Base-by-base conservation (phyloP, 2,329 filamentous ascomycete genomes). In the Emericellopsis cladophorae region DNA sequence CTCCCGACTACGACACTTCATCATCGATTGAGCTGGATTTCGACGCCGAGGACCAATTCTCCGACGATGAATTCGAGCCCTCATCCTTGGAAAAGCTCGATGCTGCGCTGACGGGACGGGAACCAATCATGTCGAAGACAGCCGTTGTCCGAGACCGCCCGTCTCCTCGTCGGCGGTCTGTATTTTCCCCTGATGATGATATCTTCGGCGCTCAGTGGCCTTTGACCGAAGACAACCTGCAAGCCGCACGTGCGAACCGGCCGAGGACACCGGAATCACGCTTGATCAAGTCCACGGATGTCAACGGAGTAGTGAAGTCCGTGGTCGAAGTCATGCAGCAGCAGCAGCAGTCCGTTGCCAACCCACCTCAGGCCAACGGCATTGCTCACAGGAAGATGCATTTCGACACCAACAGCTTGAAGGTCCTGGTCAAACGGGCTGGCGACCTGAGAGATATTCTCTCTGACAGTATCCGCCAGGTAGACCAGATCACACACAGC, bases 351-450 rank as follows among this genome's bases (percentile, higher is more conserved):
- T 62, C 67, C 6, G 60, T 61, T 56, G 43, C 18, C 44, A 54
- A 41, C 23, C 26, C 21, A 15, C 31, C 34, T 22, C 55, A 12
- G 42, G 53, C 40, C 58, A 56, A 51, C 45, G 55, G 51, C 10
- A 60, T 68, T 36, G 64, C 66, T 39, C 65, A 68, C 44, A 72
- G 72, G 36, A 58, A 69, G 47, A 54, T 81, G 51, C 79, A 79
- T 44, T 82, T 82, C 46, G 78, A 81, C 52, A 81, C 78, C 5
- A 80, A 79, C 46, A 81, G 75, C 54, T 65, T 82, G n/a, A 76
- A 75, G 49, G 74, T 77, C 50, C 61, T 82, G 40, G 78, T 82
- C 31, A 76, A 75, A 53, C 67, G 76, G 44, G 78, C 78, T 2
- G 68, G 72, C 23, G 71, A 74, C 42, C 57, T 82, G 29, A 70